Conservation (phyloP, 495 filamentous ascomycete genomes). For the Symbiotaphrina buchneri region DNA sequence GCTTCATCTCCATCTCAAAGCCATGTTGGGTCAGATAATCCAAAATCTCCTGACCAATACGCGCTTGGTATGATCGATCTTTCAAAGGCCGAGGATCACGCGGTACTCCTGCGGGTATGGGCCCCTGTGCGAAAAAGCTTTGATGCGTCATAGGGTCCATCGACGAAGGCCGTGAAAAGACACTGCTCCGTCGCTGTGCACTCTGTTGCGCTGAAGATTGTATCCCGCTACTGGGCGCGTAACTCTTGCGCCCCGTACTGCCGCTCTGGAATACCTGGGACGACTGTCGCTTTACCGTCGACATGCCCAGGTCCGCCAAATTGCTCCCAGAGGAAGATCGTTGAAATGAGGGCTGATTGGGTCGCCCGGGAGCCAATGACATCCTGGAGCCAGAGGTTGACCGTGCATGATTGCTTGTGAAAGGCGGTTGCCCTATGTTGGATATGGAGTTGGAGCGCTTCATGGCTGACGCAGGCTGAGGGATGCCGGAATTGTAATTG, state of each 20-base stretch:
- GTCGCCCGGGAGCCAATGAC: constrained; percentile 58
- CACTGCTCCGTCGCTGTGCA: constrained; percentile 63
- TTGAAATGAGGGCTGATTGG: constrained; percentile 64
- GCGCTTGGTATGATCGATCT: constrained; percentile 54
- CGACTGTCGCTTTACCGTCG: constrained; percentile 74
- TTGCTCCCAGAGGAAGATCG: constrained; percentile 62
- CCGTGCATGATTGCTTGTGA: constrained; percentile 48
- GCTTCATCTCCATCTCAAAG: constrained; percentile 95
- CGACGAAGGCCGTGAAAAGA: constrained; percentile 48
- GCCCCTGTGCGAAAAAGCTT: constrained; percentile 79
- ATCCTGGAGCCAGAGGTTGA: constrained; percentile 64
- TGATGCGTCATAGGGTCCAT: constrained; percentile 42
- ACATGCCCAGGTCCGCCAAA: constrained; percentile 53
- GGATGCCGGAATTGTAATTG: constrained; percentile 58
- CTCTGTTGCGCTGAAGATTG: constrained; percentile 21
- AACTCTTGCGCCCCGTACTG: constrained; percentile 39
- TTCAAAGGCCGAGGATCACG: constrained; percentile 76
- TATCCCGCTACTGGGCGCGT: constrained; percentile 34
- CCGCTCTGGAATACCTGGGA: constrained; percentile 39
- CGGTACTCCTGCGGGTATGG: constrained; percentile 53
- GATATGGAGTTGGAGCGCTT: constrained; percentile 80
- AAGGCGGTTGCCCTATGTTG: constrained; percentile 29
- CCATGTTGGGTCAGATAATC: constrained; percentile 81
- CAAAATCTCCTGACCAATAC: constrained; percentile 70
- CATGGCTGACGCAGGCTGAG: constrained; percentile 81